phyloP scores from a whole-genome alignment of 2,329 filamentous ascomycete genomes.

The Microcera coccophila region DNA sequence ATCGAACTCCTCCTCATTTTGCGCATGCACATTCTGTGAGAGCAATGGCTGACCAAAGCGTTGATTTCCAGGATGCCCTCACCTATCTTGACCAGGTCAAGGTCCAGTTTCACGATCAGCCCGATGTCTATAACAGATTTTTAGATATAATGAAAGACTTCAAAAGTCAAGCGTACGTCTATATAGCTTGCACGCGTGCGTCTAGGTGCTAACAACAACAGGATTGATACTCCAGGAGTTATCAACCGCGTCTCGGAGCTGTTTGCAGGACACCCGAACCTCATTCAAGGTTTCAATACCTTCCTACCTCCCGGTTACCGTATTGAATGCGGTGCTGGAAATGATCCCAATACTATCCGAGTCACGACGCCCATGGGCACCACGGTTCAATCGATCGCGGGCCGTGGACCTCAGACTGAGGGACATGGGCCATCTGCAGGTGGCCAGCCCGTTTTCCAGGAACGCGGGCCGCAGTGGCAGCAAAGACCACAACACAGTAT shows the following conservation, averaged over 20 bases:
- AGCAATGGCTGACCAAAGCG: too few relatives aligned
- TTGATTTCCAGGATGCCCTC: slow-evolving; percentile 58
- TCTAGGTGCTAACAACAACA: slow-evolving; percentile 34
- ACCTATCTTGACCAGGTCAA: slow-evolving; percentile 98
- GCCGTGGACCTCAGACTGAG: slow-evolving; percentile 47
- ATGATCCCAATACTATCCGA: slow-evolving; percentile 91
- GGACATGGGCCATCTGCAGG: slow-evolving; percentile 35
- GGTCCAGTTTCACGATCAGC: slow-evolving; percentile 93
- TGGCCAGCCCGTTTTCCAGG: slow-evolving; percentile 44
- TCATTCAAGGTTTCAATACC: slow-evolving; percentile 98
- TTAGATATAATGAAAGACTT: slow-evolving; percentile 99
- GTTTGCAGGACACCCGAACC: slow-evolving; percentile 89
- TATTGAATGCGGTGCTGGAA: slow-evolving; percentile 91
- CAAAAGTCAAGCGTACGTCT: slow-evolving; percentile 85
- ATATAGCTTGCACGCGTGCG: neutral
- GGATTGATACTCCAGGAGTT: slow-evolving; percentile 94
- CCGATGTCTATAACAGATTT: slow-evolving; percentile 95
- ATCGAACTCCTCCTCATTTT: slow-evolving; percentile 15
- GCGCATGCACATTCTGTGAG: slow-evolving; percentile 6
- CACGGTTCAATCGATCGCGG: slow-evolving; percentile 80
- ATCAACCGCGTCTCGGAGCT: slow-evolving; percentile 95
- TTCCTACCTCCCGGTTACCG: slow-evolving; percentile 93
- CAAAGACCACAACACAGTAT: slow-evolving; percentile 55
- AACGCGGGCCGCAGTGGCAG: slow-evolving; percentile 53
- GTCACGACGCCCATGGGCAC: slow-evolving; percentile 98